These are phyloP conservation scores for Gremmenia infestans DNA, from an alignment of 2,329 filamentous ascomycete genomes.

Conservation along the genomic window DNA sequence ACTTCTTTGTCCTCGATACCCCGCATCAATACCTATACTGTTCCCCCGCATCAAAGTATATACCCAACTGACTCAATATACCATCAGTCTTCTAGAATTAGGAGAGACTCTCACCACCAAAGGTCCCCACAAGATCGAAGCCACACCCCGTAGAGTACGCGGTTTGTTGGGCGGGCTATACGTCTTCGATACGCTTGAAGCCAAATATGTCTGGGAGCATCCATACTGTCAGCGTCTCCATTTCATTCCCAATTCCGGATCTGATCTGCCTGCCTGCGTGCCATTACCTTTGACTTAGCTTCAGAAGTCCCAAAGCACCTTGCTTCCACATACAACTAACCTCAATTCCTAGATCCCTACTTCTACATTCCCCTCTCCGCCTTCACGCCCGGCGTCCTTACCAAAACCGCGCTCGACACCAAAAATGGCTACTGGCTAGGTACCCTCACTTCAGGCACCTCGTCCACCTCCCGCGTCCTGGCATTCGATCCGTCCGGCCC, in stretches of 20 bases:
- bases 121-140: slow-evolving; percentile 25
- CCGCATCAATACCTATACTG: neutral
- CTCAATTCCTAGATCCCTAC: slow-evolving; percentile 35
- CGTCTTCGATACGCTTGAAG: slow-evolving; percentile 34
- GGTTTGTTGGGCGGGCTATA: slow-evolving; percentile 22
- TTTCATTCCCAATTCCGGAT: neutral
- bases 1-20: neutral
- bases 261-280: neutral
- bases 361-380: slow-evolving; percentile 35
- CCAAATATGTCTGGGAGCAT: slow-evolving; percentile 42
- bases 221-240: slow-evolving; percentile 31
- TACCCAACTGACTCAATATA: neutral
- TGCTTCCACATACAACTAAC: neutral
- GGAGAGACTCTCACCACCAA: slow-evolving; percentile 19
- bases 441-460: slow-evolving; percentile 6
- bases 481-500: neutral
- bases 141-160: slow-evolving; percentile 25
- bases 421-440: slow-evolving; percentile 27
- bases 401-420: slow-evolving; percentile 32
- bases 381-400: slow-evolving; percentile 6
- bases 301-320: neutral
- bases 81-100: slow-evolving; percentile 10
- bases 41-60: neutral
- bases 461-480: slow-evolving; percentile 8
- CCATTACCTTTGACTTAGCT: neutral